Conservation (phyloP, 2,329 filamentous ascomycete species). For the Orbilia oligospora region DNA sequence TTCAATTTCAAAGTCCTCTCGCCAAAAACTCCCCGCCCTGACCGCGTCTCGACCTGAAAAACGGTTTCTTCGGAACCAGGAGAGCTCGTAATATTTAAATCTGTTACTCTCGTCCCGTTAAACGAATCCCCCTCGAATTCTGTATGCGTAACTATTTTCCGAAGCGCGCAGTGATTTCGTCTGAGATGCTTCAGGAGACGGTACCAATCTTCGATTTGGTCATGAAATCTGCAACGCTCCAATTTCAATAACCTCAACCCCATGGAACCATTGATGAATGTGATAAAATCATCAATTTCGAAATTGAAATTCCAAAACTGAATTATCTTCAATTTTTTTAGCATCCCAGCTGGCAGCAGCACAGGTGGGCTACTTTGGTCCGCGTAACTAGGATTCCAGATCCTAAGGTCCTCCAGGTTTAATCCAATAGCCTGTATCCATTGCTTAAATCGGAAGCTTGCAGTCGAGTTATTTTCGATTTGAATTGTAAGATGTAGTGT, state of each 20-base stretch:
- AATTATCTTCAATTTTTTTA: background rate
- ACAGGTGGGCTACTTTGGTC: too few relatives aligned
- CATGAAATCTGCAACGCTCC: background rate
- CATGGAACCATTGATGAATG: background rate
- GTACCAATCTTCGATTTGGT: background rate
- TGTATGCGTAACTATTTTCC: too few relatives aligned
- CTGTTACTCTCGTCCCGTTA: background rate
- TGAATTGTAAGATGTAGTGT: background rate
- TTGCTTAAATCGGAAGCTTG: background rate
- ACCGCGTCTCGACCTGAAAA: background rate
- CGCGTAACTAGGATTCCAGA: background rate
- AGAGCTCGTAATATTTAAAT: background rate
- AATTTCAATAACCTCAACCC: background rate
- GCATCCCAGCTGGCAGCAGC: background rate
- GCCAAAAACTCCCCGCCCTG: background rate
- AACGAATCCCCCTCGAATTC: background rate
- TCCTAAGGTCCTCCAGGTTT: slow-evolving; percentile 15
- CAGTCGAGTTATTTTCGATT: background rate
- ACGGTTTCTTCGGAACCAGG: background rate
- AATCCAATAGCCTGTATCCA: slow-evolving; percentile 13
- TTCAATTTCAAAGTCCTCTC: background rate
- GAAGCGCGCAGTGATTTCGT: background rate
- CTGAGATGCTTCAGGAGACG: background rate
- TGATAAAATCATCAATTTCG: background rate
- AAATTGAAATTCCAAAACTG: background rate